These are phyloP conservation scores for Neonectria punicea DNA, from an alignment of 2,329 filamentous ascomycete genomes.

Conservation along the genomic window DNA sequence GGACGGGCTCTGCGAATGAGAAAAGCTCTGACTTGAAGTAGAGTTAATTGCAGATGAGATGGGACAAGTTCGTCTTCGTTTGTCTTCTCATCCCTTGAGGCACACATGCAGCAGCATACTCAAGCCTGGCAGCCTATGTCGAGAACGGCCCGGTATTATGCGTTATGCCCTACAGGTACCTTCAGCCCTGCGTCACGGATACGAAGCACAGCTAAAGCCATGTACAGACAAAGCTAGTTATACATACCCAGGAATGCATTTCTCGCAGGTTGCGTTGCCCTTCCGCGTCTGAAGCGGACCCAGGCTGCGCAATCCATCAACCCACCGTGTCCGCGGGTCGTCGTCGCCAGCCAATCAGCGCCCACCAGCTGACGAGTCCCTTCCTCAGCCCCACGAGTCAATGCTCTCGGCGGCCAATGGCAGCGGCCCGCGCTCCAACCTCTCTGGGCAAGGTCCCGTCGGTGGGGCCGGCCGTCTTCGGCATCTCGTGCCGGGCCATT, in stretches of 20 bases:
- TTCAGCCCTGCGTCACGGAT: no score
- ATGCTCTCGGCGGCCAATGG: not conserved
- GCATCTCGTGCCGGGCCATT: slow-evolving; percentile 28
- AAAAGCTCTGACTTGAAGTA: no score
- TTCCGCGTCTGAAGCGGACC: slow-evolving; percentile 2
- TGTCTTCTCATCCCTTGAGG: not conserved
- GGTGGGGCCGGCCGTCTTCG: slow-evolving; percentile 30
- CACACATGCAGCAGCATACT: no score
- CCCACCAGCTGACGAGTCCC: slow-evolving; percentile 49
- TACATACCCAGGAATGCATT: not conserved
- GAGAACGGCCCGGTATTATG: not conserved
- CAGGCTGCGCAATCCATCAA: slow-evolving; percentile 36
- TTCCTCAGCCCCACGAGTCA: slow-evolving; percentile 30
- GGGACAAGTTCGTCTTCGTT: not conserved
- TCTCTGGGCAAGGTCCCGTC: not conserved
- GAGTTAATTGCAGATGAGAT: not conserved
- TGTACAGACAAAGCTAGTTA: no score
- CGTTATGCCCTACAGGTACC: no score
- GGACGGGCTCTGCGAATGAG: no score
- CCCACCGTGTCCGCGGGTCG: slow-evolving; percentile 14
- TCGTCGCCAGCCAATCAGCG: slow-evolving; percentile 42
- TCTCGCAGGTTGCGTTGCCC: not conserved
- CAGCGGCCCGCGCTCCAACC: not conserved
- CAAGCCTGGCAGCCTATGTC: no score
- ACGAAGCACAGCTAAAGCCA: no score